Evolutionary conservation across 2,329 filamentous ascomycete genomes (phyloP).

Genomic region (Xylariaceae sp.): DNA sequence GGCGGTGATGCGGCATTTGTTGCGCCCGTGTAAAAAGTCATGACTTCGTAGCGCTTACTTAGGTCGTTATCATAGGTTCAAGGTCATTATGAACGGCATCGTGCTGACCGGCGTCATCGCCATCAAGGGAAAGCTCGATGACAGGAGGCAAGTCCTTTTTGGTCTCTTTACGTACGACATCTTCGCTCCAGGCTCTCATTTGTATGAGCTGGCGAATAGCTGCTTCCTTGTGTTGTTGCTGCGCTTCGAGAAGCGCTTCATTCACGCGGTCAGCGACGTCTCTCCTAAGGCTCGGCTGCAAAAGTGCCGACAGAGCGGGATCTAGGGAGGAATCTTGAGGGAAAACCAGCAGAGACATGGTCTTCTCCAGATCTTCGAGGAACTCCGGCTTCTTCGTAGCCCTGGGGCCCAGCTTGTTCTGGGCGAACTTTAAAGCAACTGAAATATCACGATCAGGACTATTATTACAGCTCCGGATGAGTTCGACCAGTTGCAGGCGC

Average conservation of each 20-base stretch:
- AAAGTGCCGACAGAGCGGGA: constrained; percentile 66
- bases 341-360: constrained; percentile 89
- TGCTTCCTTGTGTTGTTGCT: constrained; percentile 69
- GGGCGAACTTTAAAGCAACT: constrained; percentile 80
- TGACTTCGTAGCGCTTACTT: constrained; percentile 14
- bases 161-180: constrained; percentile 43
- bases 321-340: constrained; percentile 69
- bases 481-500: constrained; percentile 85
- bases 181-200: constrained; percentile 80
- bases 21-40: not conserved
- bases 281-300: constrained; percentile 73
- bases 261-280: constrained; percentile 87
- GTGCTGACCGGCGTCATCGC: constrained; percentile 25
- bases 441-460: constrained; percentile 65
- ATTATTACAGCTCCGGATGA: constrained; percentile 73
- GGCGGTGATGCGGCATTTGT: too few relatives aligned
- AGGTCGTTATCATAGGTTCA: constrained; percentile 48
- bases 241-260: constrained; percentile 71
- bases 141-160: constrained; percentile 38
- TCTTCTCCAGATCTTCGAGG: constrained; percentile 80
- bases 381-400: constrained; percentile 78
- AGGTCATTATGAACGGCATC: constrained; percentile 38
- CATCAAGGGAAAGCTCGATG: constrained; percentile 38
- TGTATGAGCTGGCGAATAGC: constrained; percentile 76
- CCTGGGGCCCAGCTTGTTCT: constrained; percentile 77